A percentile compares a stretch with the other conserved stretches of the same genome.
These are phyloP conservation scores for Basidiobolus meristosporus DNA, from an alignment of 371 early-diverging fungal species.

Conservation along the genomic window DNA sequence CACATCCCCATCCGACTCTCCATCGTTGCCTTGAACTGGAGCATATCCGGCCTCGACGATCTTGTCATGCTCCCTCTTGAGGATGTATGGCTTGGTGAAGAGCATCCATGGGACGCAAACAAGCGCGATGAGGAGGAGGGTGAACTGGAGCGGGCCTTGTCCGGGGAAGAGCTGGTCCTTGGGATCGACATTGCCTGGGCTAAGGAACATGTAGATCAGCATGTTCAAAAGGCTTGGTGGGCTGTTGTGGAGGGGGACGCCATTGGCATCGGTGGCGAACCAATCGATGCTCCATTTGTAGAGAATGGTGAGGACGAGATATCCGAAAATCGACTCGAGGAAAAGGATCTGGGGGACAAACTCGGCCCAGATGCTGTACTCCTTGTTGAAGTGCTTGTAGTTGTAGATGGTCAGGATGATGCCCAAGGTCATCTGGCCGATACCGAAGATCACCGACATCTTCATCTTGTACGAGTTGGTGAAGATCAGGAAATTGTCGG, in stretches of 20 bases:
- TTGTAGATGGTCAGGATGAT: constrained; percentile 85
- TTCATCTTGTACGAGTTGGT: constrained; percentile 99
- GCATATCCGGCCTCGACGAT: constrained; percentile 56
- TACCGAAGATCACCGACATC: constrained; percentile 94
- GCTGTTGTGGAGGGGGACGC: constrained; percentile 39
- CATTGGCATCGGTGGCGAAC: constrained; percentile 45
- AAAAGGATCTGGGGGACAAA: constrained; percentile 93
- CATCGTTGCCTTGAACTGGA: constrained; percentile 22
- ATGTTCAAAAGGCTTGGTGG: constrained; percentile 95
- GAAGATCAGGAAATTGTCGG: constrained; percentile 85
- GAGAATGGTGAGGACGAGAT: constrained; percentile 80
- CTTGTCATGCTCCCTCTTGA: constrained; percentile 61
- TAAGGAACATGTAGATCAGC: constrained; percentile 97
- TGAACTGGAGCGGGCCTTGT: constrained; percentile 73
- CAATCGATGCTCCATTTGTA: constrained; percentile 96
- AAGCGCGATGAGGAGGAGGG: constrained; percentile 71
- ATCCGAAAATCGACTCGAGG: constrained; percentile 89
- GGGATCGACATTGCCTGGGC: constrained; percentile 73
- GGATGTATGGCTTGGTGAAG: constrained; percentile 80
- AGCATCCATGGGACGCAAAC: constrained; percentile 98
- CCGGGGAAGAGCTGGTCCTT: constrained; percentile 63
- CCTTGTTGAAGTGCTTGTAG: constrained; percentile 69
- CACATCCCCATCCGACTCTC: constrained; percentile 11
- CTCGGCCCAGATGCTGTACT: constrained; percentile 63
- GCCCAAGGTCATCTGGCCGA: constrained; percentile 96